Evolutionary conservation across 306 rosid species (phyloP).

Genomic region (Corylus americana): DNA sequence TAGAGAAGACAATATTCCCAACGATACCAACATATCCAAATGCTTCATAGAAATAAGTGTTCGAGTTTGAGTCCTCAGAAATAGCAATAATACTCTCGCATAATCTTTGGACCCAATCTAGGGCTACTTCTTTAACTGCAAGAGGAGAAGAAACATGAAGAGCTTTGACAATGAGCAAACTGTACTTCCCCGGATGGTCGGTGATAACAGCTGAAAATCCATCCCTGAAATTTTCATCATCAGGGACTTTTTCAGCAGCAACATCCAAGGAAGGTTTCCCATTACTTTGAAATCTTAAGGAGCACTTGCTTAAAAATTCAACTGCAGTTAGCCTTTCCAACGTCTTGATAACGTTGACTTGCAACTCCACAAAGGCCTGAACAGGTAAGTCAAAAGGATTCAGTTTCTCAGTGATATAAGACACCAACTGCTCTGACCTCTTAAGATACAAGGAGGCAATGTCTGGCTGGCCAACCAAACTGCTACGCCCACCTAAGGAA

Average conservation of each 20-base stretch:
- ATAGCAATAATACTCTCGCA: conserved; percentile 67
- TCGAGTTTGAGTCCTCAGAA: conserved; percentile 37
- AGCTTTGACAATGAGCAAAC: conserved; percentile 55
- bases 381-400: conserved; percentile 73
- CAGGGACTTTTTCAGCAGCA: conserved; percentile 33
- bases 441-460: conserved; percentile 46
- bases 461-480: conserved; percentile 55
- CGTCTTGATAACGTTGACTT: conserved; percentile 60
- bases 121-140: conserved; percentile 65
- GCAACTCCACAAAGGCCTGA: conserved; percentile 70
- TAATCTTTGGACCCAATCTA: conserved; percentile 69
- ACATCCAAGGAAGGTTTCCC: conserved; percentile 36
- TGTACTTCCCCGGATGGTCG: conserved; percentile 66
- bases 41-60: conserved; percentile 45
- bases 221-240: conserved; percentile 31
- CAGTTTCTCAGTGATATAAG: conserved; percentile 57
- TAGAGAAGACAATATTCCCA: conserved; percentile 61
- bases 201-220: conserved; percentile 43
- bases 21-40: conserved; percentile 48
- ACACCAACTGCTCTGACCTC: conserved; percentile 62
- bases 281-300: conserved; percentile 39
- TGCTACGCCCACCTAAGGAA: conserved; percentile 46
- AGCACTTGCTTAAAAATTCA: conserved; percentile 64
- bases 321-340: conserved; percentile 63
- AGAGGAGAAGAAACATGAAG: conserved; percentile 75